A percentile compares a stretch with the other conserved stretches of the same genome.
phyloP scores from a whole-genome alignment of 176 grass and related monocot genomes.

The Hyparrhenia diplandra region DNA sequence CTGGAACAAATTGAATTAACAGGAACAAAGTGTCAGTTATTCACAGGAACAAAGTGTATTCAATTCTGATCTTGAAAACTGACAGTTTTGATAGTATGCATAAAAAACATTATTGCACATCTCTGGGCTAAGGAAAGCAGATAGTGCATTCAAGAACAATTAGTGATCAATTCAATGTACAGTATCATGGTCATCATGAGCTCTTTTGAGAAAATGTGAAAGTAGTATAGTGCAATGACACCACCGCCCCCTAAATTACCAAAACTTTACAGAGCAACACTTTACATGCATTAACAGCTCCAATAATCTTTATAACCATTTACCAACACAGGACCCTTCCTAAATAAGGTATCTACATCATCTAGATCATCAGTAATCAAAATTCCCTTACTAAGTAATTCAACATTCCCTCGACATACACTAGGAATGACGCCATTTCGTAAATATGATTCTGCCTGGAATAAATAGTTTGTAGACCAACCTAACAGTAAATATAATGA shows the following conservation, averaged over 20 bases:
- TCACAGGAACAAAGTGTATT: too few relatives aligned
- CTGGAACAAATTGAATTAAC: slow-evolving; percentile 38
- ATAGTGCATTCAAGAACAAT: neutral
- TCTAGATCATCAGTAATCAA: neutral
- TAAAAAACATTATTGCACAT: neutral
- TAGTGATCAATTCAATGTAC: too few relatives aligned
- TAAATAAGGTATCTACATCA: neutral
- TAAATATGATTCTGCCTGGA: neutral
- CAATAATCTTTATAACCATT: neutral
- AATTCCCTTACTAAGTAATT: neutral
- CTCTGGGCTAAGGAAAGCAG: neutral
- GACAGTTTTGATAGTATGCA: neutral
- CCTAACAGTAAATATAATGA: neutral
- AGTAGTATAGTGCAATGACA: neutral
- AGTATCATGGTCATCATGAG: neutral
- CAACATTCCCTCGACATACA: neutral
- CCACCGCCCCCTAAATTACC: neutral
- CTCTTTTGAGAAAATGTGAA: neutral
- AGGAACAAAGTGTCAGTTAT: slow-evolving; percentile 4
- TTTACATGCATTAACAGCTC: neutral
- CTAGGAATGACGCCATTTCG: neutral
- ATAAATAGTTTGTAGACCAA: neutral
- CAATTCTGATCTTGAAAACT: neutral
- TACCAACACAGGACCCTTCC: neutral
- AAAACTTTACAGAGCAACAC: neutral